A percentile compares a stretch with the other conserved stretches of the same genome.
phyloP scores from a whole-genome alignment of 1,284 basidiomycete species.

The Garcileccinum viscosum region DNA sequence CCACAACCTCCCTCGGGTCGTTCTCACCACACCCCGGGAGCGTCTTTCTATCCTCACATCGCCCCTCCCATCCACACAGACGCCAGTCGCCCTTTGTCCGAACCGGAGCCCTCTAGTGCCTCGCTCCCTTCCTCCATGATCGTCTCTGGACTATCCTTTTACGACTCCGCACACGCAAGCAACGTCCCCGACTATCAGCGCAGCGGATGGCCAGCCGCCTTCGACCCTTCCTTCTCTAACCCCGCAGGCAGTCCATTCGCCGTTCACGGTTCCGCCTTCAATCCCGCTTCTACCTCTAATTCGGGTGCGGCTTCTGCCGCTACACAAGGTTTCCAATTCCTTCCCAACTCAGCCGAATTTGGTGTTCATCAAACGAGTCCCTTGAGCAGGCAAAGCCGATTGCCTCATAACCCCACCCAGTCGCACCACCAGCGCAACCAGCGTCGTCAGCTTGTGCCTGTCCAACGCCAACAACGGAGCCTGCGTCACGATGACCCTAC shows the following conservation, averaged over 20 bases:
- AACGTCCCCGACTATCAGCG: conserved; percentile 22
- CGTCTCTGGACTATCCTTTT: conserved; percentile 33
- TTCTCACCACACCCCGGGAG: background rate
- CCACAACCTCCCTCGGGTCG: conserved; percentile 7
- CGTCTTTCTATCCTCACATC: conserved; percentile 11
- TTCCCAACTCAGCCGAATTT: conserved; percentile 8
- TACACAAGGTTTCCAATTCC: conserved; percentile 1
- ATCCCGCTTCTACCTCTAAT: background rate
- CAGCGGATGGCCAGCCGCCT: conserved; percentile 30
- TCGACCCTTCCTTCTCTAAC: conserved; percentile 19
- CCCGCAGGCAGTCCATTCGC: background rate
- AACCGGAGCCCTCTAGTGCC: conserved; percentile 7
- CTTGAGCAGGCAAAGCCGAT: background rate
- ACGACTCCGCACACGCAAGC: conserved; percentile 32
- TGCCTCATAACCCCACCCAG: background rate
- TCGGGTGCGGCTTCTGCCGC: background rate
- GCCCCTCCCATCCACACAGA: background rate
- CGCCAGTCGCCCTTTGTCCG: background rate
- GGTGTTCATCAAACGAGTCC: background rate
- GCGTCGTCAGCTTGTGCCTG: conserved; percentile 18
- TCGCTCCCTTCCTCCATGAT: conserved; percentile 29
- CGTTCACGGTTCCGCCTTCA: conserved; percentile 1
- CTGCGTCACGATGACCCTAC: background rate
- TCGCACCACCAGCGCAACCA: conserved; percentile 10
- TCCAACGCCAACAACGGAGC: conserved; percentile 18